These are phyloP conservation scores for Arctium minus DNA, from an alignment of 129 eudicot genomes.

Conservation along the genomic window DNA sequence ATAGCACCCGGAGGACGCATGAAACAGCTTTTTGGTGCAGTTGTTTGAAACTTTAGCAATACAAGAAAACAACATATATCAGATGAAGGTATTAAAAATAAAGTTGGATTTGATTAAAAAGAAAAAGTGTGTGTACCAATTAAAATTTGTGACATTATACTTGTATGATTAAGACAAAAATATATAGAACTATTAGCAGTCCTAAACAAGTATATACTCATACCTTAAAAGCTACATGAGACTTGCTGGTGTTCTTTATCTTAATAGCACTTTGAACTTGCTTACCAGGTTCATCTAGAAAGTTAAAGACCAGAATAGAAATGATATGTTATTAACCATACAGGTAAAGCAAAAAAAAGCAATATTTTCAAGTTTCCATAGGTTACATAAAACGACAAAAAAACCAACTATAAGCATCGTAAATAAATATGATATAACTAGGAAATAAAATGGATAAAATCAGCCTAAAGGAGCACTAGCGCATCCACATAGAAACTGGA, in stretches of 20 bases:
- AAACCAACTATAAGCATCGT: neutral
- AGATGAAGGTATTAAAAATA: neutral
- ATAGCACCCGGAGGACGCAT: conserved; percentile 99
- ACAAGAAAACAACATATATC: conserved; percentile 21
- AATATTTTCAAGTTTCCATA: neutral
- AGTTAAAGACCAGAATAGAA: conserved; percentile 10
- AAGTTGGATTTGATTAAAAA: neutral
- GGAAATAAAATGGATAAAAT: neutral
- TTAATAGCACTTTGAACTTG: conserved; percentile 93
- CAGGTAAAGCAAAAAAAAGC: neutral
- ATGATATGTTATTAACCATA: neutral
- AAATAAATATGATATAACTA: neutral
- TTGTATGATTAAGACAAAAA: neutral
- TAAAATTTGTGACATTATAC: neutral
- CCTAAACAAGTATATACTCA: neutral
- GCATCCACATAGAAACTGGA: neutral
- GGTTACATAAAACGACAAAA: neutral
- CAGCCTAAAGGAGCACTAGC: neutral
- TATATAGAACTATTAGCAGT: neutral
- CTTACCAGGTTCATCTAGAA: conserved; percentile 92
- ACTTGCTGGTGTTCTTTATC: conserved; percentile 96
- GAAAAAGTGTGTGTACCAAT: neutral
- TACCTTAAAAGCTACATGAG: conserved; percentile 99
- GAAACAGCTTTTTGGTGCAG: conserved; percentile 98
- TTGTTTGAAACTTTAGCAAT: conserved; percentile 80